These are phyloP conservation scores for Alternaria conjuncta DNA, from an alignment of 2,329 filamentous ascomycete genomes.

Conservation along the genomic window DNA sequence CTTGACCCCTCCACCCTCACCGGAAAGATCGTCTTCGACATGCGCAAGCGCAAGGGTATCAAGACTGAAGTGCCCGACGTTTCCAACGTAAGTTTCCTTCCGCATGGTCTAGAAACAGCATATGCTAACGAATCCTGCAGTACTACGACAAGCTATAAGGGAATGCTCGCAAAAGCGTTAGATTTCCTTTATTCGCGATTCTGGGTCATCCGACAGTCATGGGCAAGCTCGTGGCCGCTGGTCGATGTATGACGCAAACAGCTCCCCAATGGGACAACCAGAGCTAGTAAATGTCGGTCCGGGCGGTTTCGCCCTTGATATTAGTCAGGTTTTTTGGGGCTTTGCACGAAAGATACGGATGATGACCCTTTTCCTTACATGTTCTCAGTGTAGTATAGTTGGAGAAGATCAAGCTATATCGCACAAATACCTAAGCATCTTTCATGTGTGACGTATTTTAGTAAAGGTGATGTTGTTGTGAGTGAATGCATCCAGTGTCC, in stretches of 20 bases:
- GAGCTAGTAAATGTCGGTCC: conserved; percentile 48
- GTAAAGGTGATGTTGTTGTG: conserved; percentile 14
- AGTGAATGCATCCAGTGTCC: conserved; percentile 9
- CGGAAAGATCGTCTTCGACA: conserved; percentile 81
- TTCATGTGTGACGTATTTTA: background rate
- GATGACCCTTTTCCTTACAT: conserved; percentile 43
- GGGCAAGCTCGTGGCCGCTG: conserved; percentile 44
- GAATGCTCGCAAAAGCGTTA: conserved; percentile 53
- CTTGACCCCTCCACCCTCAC: conserved; percentile 83
- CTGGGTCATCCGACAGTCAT: conserved; percentile 43
- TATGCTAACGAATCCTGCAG: conserved; percentile 61
- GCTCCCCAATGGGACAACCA: conserved; percentile 39
- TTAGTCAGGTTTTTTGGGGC: conserved; percentile 36
- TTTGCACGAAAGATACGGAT: conserved; percentile 42
- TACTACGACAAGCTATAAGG: conserved; percentile 99
- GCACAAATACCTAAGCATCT: conserved; percentile 19
- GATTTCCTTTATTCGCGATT: conserved; percentile 50
- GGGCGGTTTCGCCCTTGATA: conserved; percentile 40
- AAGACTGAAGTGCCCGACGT: conserved; percentile 92
- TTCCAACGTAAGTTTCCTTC: conserved; percentile 80
- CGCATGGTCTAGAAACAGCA: background rate
- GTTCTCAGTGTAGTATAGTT: conserved; percentile 48
- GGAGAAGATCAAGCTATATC: conserved; percentile 40
- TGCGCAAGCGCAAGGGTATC: conserved; percentile 99
- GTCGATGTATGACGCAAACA: conserved; percentile 43